phyloP scores from a whole-genome alignment of 345 rosid species.

The Psidium guajava region DNA sequence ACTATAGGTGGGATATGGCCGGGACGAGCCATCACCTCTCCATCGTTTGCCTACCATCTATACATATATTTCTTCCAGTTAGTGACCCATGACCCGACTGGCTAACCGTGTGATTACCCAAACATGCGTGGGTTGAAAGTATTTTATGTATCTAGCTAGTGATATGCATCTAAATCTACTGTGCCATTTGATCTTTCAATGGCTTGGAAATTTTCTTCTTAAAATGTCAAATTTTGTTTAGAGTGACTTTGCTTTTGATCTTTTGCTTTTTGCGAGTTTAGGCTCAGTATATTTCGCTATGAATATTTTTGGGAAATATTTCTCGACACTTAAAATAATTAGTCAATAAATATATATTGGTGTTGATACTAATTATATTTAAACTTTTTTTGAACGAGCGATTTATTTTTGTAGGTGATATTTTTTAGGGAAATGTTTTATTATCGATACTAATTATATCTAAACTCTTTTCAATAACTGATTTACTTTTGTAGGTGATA shows the following conservation, averaged over 20 bases:
- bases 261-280: too few relatives aligned
- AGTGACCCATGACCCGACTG: background rate
- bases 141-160: background rate
- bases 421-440: too few relatives aligned
- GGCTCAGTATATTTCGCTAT: too few relatives aligned
- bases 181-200: background rate
- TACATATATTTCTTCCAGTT: background rate
- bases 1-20: background rate
- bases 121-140: background rate
- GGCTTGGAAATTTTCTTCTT: background rate
- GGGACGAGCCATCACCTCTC: background rate
- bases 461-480: too few relatives aligned
- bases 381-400: too few relatives aligned
- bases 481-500: too few relatives aligned
- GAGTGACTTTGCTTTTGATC: background rate
- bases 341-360: too few relatives aligned
- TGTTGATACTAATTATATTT: too few relatives aligned
- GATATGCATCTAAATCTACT: background rate
- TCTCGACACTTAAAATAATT: too few relatives aligned
- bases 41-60: background rate
- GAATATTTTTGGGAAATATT: too few relatives aligned
- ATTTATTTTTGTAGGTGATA: too few relatives aligned
- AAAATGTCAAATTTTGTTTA: background rate
- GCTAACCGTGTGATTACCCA: background rate
- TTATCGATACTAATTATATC: too few relatives aligned